These are phyloP conservation scores for Magnaporthales sp. DNA, from an alignment of 2,329 filamentous ascomycete species.

Conservation along the genomic window DNA sequence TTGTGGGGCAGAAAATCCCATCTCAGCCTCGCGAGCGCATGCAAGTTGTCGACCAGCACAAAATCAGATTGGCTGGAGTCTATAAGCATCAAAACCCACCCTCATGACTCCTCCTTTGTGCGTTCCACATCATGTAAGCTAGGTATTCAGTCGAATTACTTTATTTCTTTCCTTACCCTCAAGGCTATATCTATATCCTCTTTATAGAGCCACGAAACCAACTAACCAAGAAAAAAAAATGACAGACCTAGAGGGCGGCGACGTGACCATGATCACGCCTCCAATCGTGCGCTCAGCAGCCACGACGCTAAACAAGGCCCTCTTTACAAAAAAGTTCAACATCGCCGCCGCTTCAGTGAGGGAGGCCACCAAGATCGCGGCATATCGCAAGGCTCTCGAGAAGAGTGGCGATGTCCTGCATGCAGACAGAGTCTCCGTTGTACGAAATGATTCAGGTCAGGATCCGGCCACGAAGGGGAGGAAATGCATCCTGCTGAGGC, in stretches of 20 bases:
- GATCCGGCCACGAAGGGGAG: slow-evolving; percentile 42
- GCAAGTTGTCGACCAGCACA: not conserved
- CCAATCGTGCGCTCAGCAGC: slow-evolving; percentile 69
- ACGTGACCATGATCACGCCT: slow-evolving; percentile 60
- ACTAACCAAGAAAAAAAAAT: not conserved
- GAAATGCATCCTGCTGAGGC: slow-evolving; percentile 53
- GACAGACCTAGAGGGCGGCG: slow-evolving; percentile 3
- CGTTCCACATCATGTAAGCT: not conserved
- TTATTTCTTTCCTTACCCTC: too few species aligned
- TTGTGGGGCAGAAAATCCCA: not conserved
- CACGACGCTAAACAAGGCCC: slow-evolving; percentile 66
- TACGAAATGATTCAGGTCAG: slow-evolving; percentile 54
- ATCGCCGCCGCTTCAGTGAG: slow-evolving; percentile 71
- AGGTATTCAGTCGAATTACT: not conserved
- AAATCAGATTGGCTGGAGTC: not conserved
- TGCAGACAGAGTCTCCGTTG: slow-evolving; percentile 53
- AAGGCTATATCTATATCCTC: too few species aligned
- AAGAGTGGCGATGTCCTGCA: slow-evolving; percentile 57
- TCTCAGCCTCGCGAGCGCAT: not conserved
- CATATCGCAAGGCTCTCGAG: slow-evolving; percentile 57
- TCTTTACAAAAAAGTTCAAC: slow-evolving; percentile 71
- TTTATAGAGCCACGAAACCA: too few species aligned
- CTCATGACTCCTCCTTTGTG: not conserved
- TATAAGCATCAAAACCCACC: not conserved
- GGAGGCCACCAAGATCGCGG: slow-evolving; percentile 66